phyloP scores from a whole-genome alignment of 768 basidiomycete species.

The Boletus edulis region DNA sequence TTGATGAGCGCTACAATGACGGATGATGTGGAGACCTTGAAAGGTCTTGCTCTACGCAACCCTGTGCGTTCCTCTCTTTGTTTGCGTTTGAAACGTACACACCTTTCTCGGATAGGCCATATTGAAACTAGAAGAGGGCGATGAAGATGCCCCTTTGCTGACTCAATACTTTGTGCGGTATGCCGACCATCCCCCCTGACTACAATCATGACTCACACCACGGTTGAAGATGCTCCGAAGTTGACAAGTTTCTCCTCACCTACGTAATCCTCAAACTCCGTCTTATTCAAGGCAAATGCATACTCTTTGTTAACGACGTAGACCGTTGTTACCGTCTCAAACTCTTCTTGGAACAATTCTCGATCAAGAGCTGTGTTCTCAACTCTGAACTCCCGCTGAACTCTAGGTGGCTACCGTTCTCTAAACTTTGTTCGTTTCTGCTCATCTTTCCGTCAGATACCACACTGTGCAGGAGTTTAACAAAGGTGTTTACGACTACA shows the following conservation, averaged over 20 bases:
- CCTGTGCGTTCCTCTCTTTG: slow-evolving; percentile 55
- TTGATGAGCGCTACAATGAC: slow-evolving; percentile 98
- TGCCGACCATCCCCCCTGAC: slow-evolving; percentile 14
- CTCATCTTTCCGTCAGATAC: slow-evolving; percentile 50
- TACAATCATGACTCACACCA: not conserved
- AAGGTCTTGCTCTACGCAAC: slow-evolving; percentile 82
- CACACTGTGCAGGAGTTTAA: slow-evolving; percentile 99
- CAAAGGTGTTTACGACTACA: slow-evolving; percentile 96
- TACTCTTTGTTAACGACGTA: slow-evolving; percentile 95
- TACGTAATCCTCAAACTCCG: slow-evolving; percentile 97
- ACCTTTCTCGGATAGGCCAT: slow-evolving; percentile 56
- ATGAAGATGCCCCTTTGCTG: slow-evolving; percentile 76
- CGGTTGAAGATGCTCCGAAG: slow-evolving; percentile 72
- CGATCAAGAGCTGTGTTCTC: slow-evolving; percentile 92
- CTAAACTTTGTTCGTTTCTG: not conserved
- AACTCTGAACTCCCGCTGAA: slow-evolving; percentile 96
- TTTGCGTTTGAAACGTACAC: not conserved
- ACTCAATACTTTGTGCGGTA: slow-evolving; percentile 85
- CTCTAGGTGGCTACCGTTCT: slow-evolving; percentile 55
- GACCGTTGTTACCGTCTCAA: slow-evolving; percentile 94
- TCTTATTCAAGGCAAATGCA: slow-evolving; percentile 93
- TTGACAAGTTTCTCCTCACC: slow-evolving; percentile 94
- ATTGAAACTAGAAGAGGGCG: slow-evolving; percentile 82
- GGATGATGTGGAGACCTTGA: slow-evolving; percentile 89
- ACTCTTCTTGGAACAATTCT: slow-evolving; percentile 97